A percentile compares a stretch with the other conserved stretches of the same genome.
Evolutionary conservation across 805 yeast genomes (phyloP).

Genomic region (Ogataea zsoltii): DNA sequence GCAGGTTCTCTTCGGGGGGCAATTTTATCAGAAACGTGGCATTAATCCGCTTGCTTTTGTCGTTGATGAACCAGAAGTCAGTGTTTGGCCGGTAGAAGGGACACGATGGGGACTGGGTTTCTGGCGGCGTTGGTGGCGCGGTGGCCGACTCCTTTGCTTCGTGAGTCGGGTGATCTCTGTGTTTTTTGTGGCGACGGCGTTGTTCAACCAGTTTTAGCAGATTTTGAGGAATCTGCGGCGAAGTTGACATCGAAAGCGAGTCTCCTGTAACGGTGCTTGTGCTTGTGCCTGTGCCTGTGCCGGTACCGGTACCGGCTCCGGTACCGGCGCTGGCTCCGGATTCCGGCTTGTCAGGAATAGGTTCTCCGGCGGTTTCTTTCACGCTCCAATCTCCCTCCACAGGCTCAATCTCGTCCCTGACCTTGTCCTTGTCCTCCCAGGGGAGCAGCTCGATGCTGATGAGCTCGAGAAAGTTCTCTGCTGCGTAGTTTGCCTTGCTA

Average conservation of each 20-base stretch:
- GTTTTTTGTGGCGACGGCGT: conserved; percentile 40
- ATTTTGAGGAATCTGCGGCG: conserved; percentile 70
- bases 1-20: conserved; percentile 66
- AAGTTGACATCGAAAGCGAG: conserved; percentile 49
- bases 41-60: conserved; percentile 39
- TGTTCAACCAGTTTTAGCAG: conserved; percentile 55
- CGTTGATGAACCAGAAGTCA: conserved; percentile 25
- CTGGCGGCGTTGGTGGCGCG: conserved; percentile 18
- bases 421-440: conserved; percentile 26
- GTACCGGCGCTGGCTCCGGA: background rate
- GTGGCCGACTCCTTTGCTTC: background rate
- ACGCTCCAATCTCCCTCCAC: conserved; percentile 3
- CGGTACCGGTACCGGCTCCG: background rate
- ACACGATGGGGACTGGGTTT: conserved; percentile 12
- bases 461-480: conserved; percentile 81
- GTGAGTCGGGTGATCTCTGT: conserved; percentile 23
- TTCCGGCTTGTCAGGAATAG: background rate
- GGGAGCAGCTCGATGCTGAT: conserved; percentile 56
- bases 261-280: conserved; percentile 19
- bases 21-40: conserved; percentile 44
- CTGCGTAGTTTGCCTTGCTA: conserved; percentile 70
- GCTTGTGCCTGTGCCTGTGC: too few species aligned
- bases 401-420: conserved; percentile 4
- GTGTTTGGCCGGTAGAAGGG: conserved; percentile 38
- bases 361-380: background rate